Conservation (phyloP, 2,329 filamentous ascomycete genomes). For the Nigrograna mackinnonii region DNA sequence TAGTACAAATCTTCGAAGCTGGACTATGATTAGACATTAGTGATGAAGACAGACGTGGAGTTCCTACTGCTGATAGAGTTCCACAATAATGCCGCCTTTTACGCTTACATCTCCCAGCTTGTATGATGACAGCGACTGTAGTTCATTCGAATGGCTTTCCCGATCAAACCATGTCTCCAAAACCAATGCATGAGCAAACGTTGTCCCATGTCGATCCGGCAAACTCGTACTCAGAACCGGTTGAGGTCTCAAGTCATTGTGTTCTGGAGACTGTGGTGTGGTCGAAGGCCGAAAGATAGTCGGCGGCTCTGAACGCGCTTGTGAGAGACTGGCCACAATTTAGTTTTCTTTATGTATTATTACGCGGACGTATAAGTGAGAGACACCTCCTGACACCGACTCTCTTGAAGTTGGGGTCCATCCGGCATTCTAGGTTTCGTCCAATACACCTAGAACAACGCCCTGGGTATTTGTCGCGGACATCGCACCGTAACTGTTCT, state of each 20-base stretch:
- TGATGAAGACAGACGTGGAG: not conserved
- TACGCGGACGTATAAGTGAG: not conserved
- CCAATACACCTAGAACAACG: conserved; percentile 8
- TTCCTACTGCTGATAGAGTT: not conserved
- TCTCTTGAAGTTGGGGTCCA: conserved; percentile 13
- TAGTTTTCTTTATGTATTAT: not conserved
- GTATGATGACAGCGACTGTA: not conserved
- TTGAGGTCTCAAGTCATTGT: not conserved
- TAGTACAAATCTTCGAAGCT: conserved; percentile 8
- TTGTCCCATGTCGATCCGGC: not conserved
- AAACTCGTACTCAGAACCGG: no score
- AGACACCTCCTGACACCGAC: conserved; percentile 7
- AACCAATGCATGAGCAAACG: not conserved
- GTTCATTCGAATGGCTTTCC: not conserved
- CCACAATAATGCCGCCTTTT: not conserved
- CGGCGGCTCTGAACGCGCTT: not conserved
- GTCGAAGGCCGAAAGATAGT: not conserved
- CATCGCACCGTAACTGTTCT: conserved; percentile 10
- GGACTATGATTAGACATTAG: not conserved
- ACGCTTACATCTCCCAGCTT: not conserved
- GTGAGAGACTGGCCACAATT: not conserved
- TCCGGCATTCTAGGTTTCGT: conserved; percentile 10
- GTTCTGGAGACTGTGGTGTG: no score
- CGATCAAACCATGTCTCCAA: not conserved
- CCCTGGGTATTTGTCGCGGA: conserved; percentile 8